Evolutionary conservation across 129 eudicot genomes (phyloP).

Genomic region (Ambrosia artemisiifolia): DNA sequence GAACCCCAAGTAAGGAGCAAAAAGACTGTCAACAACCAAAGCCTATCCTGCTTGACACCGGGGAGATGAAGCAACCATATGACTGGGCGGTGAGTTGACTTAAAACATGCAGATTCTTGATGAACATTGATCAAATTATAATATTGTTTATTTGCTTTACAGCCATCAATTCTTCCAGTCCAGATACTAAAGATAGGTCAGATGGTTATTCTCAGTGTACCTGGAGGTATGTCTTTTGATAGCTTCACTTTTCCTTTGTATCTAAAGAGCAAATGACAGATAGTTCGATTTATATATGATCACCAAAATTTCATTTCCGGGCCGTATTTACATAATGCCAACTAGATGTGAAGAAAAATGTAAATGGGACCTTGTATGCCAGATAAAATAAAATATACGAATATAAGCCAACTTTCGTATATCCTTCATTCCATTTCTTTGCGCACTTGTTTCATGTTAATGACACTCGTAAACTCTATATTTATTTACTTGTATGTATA

Average conservation of each 20-base stretch:
- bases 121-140: not conserved
- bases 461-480: not conserved
- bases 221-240: slow-evolving; percentile 70
- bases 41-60: slow-evolving; percentile 92
- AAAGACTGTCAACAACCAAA: slow-evolving; percentile 89
- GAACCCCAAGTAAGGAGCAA: slow-evolving; percentile 73
- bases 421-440: not conserved
- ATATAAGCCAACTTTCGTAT: not conserved
- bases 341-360: not conserved
- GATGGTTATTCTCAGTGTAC: slow-evolving; percentile 89
- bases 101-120: not conserved
- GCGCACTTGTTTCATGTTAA: slow-evolving; percentile 6
- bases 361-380: not conserved
- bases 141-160: slow-evolving; percentile 24
- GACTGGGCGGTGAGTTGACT: slow-evolving; percentile 94
- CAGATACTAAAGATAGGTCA: slow-evolving; percentile 93
- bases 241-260: not conserved
- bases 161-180: slow-evolving; percentile 94
- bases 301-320: slow-evolving; percentile 1
- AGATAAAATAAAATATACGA: not conserved
- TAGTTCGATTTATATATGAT: too few species aligned
- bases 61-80: slow-evolving; percentile 94
- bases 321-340: not conserved
- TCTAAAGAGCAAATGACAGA: too few species aligned
- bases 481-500: not conserved